phyloP scores from a whole-genome alignment of 1,139 yeast species.

The Yamadazyma trypodendri region DNA sequence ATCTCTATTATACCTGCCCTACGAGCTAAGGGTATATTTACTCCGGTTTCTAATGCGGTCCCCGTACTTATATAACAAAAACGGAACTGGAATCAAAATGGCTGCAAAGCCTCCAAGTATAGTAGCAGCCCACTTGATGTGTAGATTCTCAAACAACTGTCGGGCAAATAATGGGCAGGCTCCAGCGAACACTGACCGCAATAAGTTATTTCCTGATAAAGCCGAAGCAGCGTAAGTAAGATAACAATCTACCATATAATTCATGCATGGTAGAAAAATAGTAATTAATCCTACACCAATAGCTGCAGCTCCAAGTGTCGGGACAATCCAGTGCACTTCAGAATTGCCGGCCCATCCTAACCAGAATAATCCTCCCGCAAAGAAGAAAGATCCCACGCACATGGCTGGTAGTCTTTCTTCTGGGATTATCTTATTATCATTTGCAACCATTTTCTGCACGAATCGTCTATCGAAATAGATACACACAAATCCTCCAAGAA shows the following conservation, averaged over 20 bases:
- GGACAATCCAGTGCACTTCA: constrained; percentile 78
- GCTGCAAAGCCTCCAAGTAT: constrained; percentile 67
- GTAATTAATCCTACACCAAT: constrained; percentile 73
- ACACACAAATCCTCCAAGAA: constrained; percentile 50
- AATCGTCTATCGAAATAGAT: constrained; percentile 26
- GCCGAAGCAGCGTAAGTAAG: constrained; percentile 85
- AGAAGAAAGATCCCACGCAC: constrained; percentile 63
- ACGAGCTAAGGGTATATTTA: constrained; percentile 23
- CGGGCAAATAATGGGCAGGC: constrained; percentile 48
- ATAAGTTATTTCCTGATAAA: constrained; percentile 78
- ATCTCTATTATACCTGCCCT: no score
- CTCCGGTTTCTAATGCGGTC: constrained; percentile 56
- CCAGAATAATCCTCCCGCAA: constrained; percentile 80
- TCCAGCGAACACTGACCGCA: constrained; percentile 57
- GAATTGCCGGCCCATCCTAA: constrained; percentile 80
- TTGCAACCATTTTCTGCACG: constrained; percentile 24
- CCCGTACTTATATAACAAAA: constrained; percentile 65
- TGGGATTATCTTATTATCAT: constrained; percentile 63
- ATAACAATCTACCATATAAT: constrained; percentile 77
- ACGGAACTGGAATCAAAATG: constrained; percentile 66
- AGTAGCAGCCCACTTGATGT: constrained; percentile 80
- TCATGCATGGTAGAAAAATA: constrained; percentile 72
- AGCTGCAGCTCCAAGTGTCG: constrained; percentile 66
- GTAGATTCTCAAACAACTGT: constrained; percentile 72
- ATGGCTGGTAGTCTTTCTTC: constrained; percentile 76